phyloP scores from a whole-genome alignment of 805 yeast species.

The Metschnikowia aberdeeniae region DNA sequence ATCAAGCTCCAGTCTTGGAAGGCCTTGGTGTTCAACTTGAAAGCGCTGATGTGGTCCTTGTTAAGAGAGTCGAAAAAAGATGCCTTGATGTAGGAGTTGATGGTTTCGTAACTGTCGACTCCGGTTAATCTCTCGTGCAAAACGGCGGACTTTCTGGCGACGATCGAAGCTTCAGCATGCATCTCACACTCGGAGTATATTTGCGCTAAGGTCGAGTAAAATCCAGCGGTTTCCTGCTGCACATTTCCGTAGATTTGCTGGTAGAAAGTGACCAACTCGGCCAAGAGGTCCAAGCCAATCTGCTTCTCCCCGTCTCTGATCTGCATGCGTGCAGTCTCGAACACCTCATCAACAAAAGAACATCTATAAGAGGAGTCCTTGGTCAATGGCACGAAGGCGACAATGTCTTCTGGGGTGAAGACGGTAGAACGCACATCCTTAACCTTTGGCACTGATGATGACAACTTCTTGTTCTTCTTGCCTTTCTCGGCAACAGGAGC shows the following conservation, averaged over 20 bases:
- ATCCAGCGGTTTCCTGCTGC: slow-evolving; percentile 73
- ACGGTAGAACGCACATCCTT: slow-evolving; percentile 34
- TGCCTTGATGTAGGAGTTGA: slow-evolving; percentile 67
- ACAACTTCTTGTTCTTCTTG: slow-evolving; percentile 30
- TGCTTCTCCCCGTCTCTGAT: slow-evolving; percentile 41
- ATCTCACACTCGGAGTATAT: slow-evolving; percentile 58
- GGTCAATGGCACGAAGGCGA: slow-evolving; percentile 68
- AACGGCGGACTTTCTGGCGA: slow-evolving; percentile 63
- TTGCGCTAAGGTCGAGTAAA: slow-evolving; percentile 62
- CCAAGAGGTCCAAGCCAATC: slow-evolving; percentile 58
- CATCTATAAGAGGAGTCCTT: slow-evolving; percentile 69
- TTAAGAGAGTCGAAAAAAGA: slow-evolving; percentile 66
- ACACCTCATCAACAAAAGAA: slow-evolving; percentile 67
- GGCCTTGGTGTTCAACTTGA: slow-evolving; percentile 59
- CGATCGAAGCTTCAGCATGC: slow-evolving; percentile 54
- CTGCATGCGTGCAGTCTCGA: slow-evolving; percentile 54
- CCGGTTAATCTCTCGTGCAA: slow-evolving; percentile 81
- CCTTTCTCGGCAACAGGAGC: slow-evolving; percentile 19
- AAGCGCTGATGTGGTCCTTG: slow-evolving; percentile 55
- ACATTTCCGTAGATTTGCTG: slow-evolving; percentile 83
- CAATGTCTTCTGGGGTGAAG: slow-evolving; percentile 57
- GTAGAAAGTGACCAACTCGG: slow-evolving; percentile 65
- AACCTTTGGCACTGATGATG: neutral
- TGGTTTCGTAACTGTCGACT: slow-evolving; percentile 70
- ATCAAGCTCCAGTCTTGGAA: slow-evolving; percentile 53